phyloP scores from a whole-genome alignment of 2,329 filamentous ascomycete species.

The Blastomyces parvus region DNA sequence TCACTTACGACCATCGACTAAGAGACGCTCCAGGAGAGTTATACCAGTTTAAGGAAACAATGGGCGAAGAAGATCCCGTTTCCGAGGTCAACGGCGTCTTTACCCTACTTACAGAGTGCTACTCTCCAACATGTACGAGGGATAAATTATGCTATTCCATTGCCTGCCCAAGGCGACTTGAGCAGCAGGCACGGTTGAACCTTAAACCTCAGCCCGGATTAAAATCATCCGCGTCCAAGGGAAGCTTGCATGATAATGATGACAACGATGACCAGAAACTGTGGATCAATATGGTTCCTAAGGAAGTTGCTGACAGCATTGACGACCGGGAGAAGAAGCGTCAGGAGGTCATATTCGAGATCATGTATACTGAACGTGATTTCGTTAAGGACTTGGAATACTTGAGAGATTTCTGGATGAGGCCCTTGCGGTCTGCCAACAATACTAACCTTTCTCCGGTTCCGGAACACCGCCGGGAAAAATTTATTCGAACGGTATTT shows the following conservation, averaged over 20 bases:
- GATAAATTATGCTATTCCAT: conserved; percentile 98
- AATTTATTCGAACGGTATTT: conserved; percentile 89
- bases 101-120: conserved; percentile 90
- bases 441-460: conserved; percentile 64
- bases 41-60: conserved; percentile 90
- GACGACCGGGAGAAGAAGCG: conserved; percentile 91
- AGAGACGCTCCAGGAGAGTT: conserved; percentile 91
- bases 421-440: conserved; percentile 68
- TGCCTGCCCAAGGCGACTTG: conserved; percentile 81
- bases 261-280: conserved; percentile 93
- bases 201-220: conserved; percentile 85
- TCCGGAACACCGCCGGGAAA: conserved; percentile 74
- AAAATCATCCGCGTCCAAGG: conserved; percentile 58
- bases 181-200: conserved; percentile 90
- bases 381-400: conserved; percentile 99
- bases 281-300: conserved; percentile 97
- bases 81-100: conserved; percentile 91
- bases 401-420: conserved; percentile 95
- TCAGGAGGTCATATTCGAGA: conserved; percentile 94
- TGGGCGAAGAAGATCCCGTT: conserved; percentile 61
- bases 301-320: conserved; percentile 84
- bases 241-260: conserved; percentile 74
- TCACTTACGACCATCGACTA: conserved; percentile 91
- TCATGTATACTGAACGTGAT: conserved; percentile 97
- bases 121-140: conserved; percentile 91